Percentiles rank a stretch among this genome's conserved stretches.
Evolutionary conservation across 495 filamentous ascomycete genomes (phyloP).

Genomic region (Penicillium dipodomyicola): DNA sequence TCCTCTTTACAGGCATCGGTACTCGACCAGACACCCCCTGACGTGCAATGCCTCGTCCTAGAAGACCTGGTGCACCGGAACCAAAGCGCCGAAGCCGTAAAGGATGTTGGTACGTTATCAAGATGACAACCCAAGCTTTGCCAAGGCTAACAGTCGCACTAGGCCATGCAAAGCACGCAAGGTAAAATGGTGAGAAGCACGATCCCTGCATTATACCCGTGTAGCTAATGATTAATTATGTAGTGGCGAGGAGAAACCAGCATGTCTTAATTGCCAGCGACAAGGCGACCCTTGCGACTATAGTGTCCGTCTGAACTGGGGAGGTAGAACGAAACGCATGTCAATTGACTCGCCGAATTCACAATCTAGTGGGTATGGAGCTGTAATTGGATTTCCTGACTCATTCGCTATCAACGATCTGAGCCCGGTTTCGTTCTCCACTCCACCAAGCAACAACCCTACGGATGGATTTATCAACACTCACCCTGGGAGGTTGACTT

Average conservation of each 20-base stretch:
- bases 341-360: constrained; percentile 40
- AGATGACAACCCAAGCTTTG: neutral
- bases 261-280: constrained; percentile 73
- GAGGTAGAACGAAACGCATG: constrained; percentile 56
- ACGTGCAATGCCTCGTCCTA: constrained; percentile 63
- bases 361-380: constrained; percentile 33
- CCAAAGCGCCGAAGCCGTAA: constrained; percentile 74
- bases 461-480: constrained; percentile 21
- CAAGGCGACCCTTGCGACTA: constrained; percentile 81
- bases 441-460: constrained; percentile 14
- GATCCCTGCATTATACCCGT: neutral
- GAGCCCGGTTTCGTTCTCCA: constrained; percentile 13
- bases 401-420: constrained; percentile 10
- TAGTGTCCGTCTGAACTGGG: constrained; percentile 82
- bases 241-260: constrained; percentile 73
- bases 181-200: constrained; percentile 65
- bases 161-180: constrained; percentile 86
- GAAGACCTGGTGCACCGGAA: constrained; percentile 62
- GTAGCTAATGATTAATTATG: constrained; percentile 7
- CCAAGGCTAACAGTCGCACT: constrained; percentile 9
- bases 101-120: constrained; percentile 74
- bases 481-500: constrained; percentile 14
- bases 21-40: constrained; percentile 5
- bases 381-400: constrained; percentile 24
- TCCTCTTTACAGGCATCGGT: neutral